phyloP scores from a whole-genome alignment of 192 early-diverging fungal species.

The Kickxella alabastrina region DNA sequence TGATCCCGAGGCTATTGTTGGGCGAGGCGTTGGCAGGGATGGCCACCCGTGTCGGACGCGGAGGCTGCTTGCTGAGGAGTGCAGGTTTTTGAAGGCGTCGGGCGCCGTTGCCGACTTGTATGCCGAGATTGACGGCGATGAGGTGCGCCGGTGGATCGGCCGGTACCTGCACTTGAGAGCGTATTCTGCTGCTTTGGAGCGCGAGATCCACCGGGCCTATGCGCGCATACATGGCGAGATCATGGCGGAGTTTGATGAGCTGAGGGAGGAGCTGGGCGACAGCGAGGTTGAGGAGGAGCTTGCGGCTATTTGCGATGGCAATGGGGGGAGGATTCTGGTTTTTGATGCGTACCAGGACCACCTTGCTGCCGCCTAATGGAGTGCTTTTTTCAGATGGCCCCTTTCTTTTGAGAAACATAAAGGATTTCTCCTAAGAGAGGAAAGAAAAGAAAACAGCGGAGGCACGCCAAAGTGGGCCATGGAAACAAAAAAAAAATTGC shows the following conservation, averaged over 20 bases:
- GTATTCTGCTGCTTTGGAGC: constrained; percentile 14
- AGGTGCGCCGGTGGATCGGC: constrained; percentile 22
- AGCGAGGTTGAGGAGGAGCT: constrained; percentile 14
- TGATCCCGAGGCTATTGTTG: constrained; percentile 22
- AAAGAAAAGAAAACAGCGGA: no score
- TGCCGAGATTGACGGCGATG: constrained; percentile 19
- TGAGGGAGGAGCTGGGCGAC: constrained; percentile 25
- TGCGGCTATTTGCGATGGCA: neutral
- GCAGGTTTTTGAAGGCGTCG: constrained; percentile 23
- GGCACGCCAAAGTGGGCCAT: no score
- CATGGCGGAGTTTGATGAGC: constrained; percentile 7
- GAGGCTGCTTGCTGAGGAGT: constrained; percentile 29
- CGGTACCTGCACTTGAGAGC: constrained; percentile 28
- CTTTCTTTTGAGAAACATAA: no score
- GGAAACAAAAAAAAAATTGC: neutral
- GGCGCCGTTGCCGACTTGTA: constrained; percentile 21
- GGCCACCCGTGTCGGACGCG: constrained; percentile 22
- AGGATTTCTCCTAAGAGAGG: no score
- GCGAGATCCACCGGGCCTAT: constrained; percentile 11
- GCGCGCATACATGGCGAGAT: constrained; percentile 11
- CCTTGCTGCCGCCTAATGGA: constrained; percentile 1
- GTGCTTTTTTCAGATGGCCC: no score
- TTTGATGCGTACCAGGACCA: constrained; percentile 28
- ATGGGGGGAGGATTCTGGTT: neutral
- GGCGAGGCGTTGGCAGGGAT: constrained; percentile 6